Evolutionary conservation across 2,329 filamentous ascomycete species (phyloP).

Genomic region (Piedraia hortae): DNA sequence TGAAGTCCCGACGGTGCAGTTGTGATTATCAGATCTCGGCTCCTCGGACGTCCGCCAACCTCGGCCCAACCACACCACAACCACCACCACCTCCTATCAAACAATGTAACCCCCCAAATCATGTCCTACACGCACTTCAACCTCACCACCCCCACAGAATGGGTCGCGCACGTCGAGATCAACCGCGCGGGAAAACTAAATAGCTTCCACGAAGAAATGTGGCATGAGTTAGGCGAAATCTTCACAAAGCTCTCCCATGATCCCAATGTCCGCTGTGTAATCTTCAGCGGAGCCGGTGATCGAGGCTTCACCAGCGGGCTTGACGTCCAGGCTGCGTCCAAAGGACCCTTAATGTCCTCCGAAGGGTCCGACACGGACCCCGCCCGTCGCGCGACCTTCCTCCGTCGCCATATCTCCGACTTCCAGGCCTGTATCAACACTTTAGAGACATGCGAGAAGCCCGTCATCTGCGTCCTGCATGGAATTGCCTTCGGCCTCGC

Average conservation of each 20-base stretch:
- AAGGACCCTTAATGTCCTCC: constrained; percentile 2
- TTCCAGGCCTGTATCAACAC: constrained; percentile 57
- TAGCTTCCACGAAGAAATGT: constrained; percentile 62
- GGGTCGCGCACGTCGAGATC: constrained; percentile 77
- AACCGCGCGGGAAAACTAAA: constrained; percentile 72
- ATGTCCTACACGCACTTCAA: too few relatives aligned
- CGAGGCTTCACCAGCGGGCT: constrained; percentile 67
- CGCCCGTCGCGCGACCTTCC: constrained; percentile 8
- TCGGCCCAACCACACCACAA: too few relatives aligned
- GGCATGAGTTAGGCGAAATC: constrained; percentile 48
- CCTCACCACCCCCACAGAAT: constrained; percentile 39
- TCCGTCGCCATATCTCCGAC: constrained; percentile 43
- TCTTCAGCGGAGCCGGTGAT: constrained; percentile 58
- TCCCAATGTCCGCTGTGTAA: constrained; percentile 43
- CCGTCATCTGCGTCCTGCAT: constrained; percentile 59
- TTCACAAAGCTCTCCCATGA: constrained; percentile 48
- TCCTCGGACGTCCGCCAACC: too few relatives aligned
- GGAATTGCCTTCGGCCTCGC: constrained; percentile 52
- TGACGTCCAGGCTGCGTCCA: constrained; percentile 29
- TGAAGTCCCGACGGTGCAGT: too few relatives aligned
- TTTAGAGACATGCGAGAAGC: constrained; percentile 71
- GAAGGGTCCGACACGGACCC: constrained; percentile 3
- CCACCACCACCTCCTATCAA: too few relatives aligned
- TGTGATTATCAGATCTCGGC: too few relatives aligned
- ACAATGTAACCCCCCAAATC: too few relatives aligned